phyloP scores from a whole-genome alignment of 2,329 filamentous ascomycete genomes.

The Phialemoniopsis sp. region DNA sequence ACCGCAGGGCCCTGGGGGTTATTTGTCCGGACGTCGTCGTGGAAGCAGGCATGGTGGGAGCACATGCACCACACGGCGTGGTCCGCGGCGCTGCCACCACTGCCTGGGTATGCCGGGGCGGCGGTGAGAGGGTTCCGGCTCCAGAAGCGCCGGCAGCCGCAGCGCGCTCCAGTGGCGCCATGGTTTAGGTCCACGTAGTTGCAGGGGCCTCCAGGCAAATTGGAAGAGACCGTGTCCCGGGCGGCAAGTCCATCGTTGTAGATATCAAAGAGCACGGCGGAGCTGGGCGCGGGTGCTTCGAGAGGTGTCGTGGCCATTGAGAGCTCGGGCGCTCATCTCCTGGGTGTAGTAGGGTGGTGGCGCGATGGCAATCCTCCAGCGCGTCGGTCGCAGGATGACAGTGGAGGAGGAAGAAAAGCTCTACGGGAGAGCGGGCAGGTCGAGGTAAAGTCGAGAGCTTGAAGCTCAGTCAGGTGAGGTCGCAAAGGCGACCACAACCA shows the following conservation, averaged over 20 bases:
- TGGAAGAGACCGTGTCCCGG: constrained; percentile 9
- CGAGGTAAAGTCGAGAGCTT: constrained; percentile 8
- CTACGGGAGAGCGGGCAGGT: constrained; percentile 10
- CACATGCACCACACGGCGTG: constrained; percentile 57
- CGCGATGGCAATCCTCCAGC: constrained; percentile 4
- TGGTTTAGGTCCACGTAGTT: constrained; percentile 53
- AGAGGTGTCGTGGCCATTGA: constrained; percentile 51
- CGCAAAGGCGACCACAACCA: no score
- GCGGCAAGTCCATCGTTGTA: constrained; percentile 39
- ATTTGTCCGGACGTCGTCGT: constrained; percentile 36
- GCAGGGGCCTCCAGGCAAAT: constrained; percentile 49
- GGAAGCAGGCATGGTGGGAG: constrained; percentile 58
- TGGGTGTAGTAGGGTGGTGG: constrained; percentile 14
- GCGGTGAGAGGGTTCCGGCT: constrained; percentile 28
- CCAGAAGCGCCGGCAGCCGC: constrained; percentile 61
- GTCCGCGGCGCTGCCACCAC: constrained; percentile 17
- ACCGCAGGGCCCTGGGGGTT: constrained; percentile 12
- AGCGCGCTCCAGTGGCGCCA: constrained; percentile 47
- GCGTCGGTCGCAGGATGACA: constrained; percentile 2
- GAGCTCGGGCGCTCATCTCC: constrained; percentile 25
- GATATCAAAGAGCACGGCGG: constrained; percentile 45
- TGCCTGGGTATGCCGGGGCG: constrained; percentile 22
- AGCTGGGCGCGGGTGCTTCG: constrained; percentile 35
- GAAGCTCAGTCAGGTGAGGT: constrained; percentile 19
- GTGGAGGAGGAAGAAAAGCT: constrained; percentile 1